Evolutionary conservation across 805 yeast genomes (phyloP), one percentile per base, ranked within the genome.

Genomic region (Saccharomycopsis fodiens): DNA sequence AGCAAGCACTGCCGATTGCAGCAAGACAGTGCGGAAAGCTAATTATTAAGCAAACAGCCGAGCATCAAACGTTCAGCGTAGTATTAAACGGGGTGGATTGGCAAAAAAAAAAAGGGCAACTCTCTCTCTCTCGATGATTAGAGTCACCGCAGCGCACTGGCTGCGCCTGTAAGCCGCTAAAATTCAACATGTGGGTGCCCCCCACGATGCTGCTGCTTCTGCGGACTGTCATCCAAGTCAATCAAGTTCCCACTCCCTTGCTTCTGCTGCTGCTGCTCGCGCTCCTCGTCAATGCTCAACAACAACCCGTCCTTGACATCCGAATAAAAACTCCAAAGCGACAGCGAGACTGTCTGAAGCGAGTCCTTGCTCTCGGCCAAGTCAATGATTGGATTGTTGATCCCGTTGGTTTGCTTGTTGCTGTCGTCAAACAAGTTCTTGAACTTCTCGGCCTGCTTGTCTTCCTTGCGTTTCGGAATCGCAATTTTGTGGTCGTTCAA

Each of bases 251-350:
- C 42, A n/a, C 23, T 27, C 15, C 34, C 43, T 20, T 21, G 31
- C 15, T 43, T 43, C 17, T 39, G 25, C 20, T 35, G 35, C 17
- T 37, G 32, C 31, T 39, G 20, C 30, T 36, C 17, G 23, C 42
- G 17, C 35, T 40, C 50, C 35, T 45, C 50, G n/a, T 51, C 54
- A 32, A 48, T 48, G 5, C 45, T 42, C 3, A 48, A 42, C 29
- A 51, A 30, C 4, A 51, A 32, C n/a, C 54, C 54, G 8, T 51
- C 52, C 21, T 51, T 51, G 6, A 51, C 52, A 36, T 51, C 54
- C 4, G 45, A 38, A 29, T 48, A 48, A 21, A 51, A 42, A 8
- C 43, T 44, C 54, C 54, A 51, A 25, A 51, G 36, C 4, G 54
- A 51, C 3, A 48, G 35, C 2, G 52, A 47, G 6, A 51, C 49